Conservation (phyloP, 1,284 basidiomycete species). For the Pseudozyma sp. region DNA sequence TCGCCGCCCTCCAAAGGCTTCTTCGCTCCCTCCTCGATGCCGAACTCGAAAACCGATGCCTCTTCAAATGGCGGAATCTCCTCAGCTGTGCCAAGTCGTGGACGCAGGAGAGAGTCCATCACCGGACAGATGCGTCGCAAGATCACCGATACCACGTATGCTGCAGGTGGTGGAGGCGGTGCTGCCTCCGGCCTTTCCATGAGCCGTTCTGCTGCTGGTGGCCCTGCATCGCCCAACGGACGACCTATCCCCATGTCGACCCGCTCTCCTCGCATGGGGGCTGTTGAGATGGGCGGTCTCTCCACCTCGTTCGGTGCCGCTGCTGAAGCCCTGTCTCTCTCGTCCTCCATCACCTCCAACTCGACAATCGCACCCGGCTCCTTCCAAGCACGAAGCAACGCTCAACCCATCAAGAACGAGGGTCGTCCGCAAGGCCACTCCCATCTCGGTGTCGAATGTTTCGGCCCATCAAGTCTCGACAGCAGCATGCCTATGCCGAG, state of each 20-base stretch:
- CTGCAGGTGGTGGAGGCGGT: slow-evolving; percentile 50
- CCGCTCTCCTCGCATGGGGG: slow-evolving; percentile 43
- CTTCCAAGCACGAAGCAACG: slow-evolving; percentile 37
- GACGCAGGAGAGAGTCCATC: slow-evolving; percentile 58
- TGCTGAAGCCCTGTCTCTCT: slow-evolving; percentile 59
- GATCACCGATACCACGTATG: slow-evolving; percentile 33
- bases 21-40: slow-evolving; percentile 48
- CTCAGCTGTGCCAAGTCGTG: slow-evolving; percentile 51
- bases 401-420: slow-evolving; percentile 42
- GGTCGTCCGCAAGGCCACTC: slow-evolving; percentile 53
- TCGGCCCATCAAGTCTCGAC: slow-evolving; percentile 55
- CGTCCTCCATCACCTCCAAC: slow-evolving; percentile 50
- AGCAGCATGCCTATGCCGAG: slow-evolving; percentile 48
- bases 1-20: slow-evolving; percentile 56
- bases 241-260: slow-evolving; percentile 45
- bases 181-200: slow-evolving; percentile 50
- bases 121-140: slow-evolving; percentile 57
- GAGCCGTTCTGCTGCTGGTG: slow-evolving; percentile 26
- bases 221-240: slow-evolving; percentile 44
- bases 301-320: slow-evolving; percentile 66
- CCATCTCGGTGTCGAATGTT: slow-evolving; percentile 62
- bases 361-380: slow-evolving; percentile 45
- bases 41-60: slow-evolving; percentile 25
- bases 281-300: slow-evolving; percentile 41
- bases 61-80: slow-evolving; percentile 33